Evolutionary conservation across 108 stramenopile species (phyloP), one percentile per base, ranked within the genome.

Genomic region (Stephanodiscus triporus): DNA sequence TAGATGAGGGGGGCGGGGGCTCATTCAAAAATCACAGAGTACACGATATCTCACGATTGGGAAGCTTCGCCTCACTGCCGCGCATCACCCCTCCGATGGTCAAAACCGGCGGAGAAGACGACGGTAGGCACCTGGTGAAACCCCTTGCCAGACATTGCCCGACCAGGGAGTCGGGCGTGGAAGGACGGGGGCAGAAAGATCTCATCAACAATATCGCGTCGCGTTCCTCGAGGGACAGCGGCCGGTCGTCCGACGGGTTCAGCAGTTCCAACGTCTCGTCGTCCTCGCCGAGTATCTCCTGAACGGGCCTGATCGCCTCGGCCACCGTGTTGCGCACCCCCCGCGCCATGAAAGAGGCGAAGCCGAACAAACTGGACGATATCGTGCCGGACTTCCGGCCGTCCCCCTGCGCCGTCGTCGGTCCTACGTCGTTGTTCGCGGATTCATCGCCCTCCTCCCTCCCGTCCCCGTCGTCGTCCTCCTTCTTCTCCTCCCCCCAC

Each of bases 261-360:
- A 90, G 63, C 26, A 89, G 50, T 65, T 88, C 89, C 4, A 77
- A 76, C 13, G 83, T 79, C 37, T 76, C 87, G 61, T 77, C 76
- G 38, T 87, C 87, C 34, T 88, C 88, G 10, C 72, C 72, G 7
- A 72, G 38, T 20, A 77, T 51, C 29, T 66, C 65, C 51, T 71
- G 78, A 0, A 79, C 78, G 17, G 78, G 49, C 53, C 70, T 80
- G 47, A 89, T 66, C 13, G 85, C 78, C 27, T 88, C 87, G 37
- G 77, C 76, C 9, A 91, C 81, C 8, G 83, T 87, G 48, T 74
- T 81, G 32, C 80, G 90, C 0, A 89, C 85, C 40, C 89, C 89
- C 57, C 86, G 81, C 24, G 92, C 90, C 92, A 93, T 93, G 71
- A 70, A 91, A 51, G 75, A 72, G 24, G 92, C 92, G 76, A 93